Evolutionary conservation across 2,329 filamentous ascomycete genomes (phyloP).

Genomic region (Claviceps capensis): DNA sequence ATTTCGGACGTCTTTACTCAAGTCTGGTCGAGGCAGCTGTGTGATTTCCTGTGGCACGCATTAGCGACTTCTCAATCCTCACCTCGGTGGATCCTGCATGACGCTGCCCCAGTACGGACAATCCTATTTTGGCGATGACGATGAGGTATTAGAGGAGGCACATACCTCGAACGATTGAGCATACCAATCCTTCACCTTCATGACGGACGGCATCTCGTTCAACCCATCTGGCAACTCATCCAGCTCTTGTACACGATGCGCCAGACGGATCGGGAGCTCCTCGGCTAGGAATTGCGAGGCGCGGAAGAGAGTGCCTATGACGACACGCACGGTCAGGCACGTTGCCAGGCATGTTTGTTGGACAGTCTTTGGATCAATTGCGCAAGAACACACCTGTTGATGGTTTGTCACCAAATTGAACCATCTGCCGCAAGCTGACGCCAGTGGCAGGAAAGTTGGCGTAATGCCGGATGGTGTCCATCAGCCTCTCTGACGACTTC

Average conservation of each 20-base stretch:
- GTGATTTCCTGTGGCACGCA: slow-evolving; percentile 67
- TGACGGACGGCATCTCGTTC: slow-evolving; percentile 95
- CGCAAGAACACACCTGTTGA: slow-evolving; percentile 56
- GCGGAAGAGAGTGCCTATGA: slow-evolving; percentile 78
- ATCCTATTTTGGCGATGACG: too few species aligned
- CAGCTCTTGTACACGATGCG: slow-evolving; percentile 91
- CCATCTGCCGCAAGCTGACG: slow-evolving; percentile 95
- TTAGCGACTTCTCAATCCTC: slow-evolving; percentile 1
- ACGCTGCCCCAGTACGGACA: not conserved
- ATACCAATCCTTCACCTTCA: slow-evolving; percentile 94
- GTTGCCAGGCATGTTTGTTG: not conserved
- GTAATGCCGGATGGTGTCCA: slow-evolving; percentile 96
- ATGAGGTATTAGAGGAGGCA: not conserved
- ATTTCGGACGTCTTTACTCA: slow-evolving; percentile 63
- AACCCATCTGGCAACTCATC: slow-evolving; percentile 86
- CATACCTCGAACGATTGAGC: slow-evolving; percentile 96
- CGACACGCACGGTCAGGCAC: slow-evolving; percentile 5
- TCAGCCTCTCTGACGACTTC: slow-evolving; percentile 80
- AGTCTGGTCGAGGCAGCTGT: slow-evolving; percentile 60
- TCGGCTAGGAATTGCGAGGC: slow-evolving; percentile 97
- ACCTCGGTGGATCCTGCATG: not conserved
- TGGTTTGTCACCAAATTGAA: slow-evolving; percentile 91
- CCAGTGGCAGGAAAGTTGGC: slow-evolving; percentile 93
- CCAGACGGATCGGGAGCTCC: slow-evolving; percentile 90
- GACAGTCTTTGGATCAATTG: slow-evolving; percentile 33